Base-by-base conservation (phyloP, 768 basidiomycete genomes). In the Russula sp. region DNA sequence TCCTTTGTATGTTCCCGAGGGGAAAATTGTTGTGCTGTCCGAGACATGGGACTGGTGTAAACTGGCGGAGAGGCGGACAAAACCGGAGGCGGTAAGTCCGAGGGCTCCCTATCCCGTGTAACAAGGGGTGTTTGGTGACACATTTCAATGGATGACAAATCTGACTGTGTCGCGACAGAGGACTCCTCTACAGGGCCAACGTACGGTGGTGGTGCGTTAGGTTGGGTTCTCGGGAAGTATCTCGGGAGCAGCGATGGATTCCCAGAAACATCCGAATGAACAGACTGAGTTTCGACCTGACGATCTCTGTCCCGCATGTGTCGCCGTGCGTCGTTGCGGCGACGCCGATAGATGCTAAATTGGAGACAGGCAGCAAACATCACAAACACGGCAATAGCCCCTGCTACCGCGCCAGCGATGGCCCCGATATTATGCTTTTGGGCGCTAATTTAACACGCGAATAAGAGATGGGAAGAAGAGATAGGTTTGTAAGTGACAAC, bases 201-300 rank as follows among this genome's bases (percentile, higher is more conserved):
- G 32, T 77, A 72, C 26, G 79, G 78, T 11, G 78, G 81, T 8
- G 79, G 77, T 38, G 74, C 65, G 42, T 75, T 74, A 20, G 79
- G 73, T 34, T 76, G 70, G 0, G 81, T 80, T 10, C 80, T 81
- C 30, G 83, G 84, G 79, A 84, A 84, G 72, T 79, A 84, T 69
- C 82, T 79, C 72, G 83, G 82, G 22, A 40, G 16, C 6, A 18
- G 6, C 10, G 73, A 74, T 30, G 81, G 80, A 67, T 72, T 71
- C 52, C 72, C 71, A 49, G 72, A 72, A 42, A 65, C 70, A 67
- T 73, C 70, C 22, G 72, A 70, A 58, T 71, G 72, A 69, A 73
- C 10, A 42, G 71, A 72, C 60, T 71, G 69, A 48, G 67, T 64
- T 53, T 72, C 71, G 28, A 36, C 57, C 46, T 22, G 66, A 54